These are phyloP conservation scores for Orbilia ellipsospora DNA, from an alignment of 2,329 filamentous ascomycete species.

Conservation along the genomic window DNA sequence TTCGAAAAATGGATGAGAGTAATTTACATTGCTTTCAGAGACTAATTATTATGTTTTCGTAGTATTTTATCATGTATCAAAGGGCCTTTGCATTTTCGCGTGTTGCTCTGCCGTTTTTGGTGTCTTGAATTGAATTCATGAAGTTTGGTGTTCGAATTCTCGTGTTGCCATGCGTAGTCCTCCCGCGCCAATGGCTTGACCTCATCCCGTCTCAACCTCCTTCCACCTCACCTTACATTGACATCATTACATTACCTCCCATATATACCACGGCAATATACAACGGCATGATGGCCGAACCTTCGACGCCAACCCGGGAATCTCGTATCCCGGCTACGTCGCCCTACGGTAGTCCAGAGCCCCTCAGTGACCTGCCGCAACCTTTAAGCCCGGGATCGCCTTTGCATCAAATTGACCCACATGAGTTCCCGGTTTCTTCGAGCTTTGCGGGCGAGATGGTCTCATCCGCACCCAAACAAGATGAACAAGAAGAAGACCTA, in stretches of 20 bases:
- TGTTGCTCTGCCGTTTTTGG: not conserved
- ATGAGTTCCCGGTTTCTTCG: constrained; percentile 18
- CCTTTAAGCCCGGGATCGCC: constrained; percentile 37
- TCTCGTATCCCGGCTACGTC: constrained; percentile 35
- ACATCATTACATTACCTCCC: constrained; percentile 1
- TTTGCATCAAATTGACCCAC: not conserved
- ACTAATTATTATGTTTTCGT: too few relatives aligned
- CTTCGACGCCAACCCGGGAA: constrained; percentile 31
- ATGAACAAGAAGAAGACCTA: constrained; percentile 5
- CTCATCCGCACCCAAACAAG: constrained; percentile 8
- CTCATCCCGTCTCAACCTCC: not conserved
- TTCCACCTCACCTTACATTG: not conserved
- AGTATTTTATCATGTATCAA: too few relatives aligned
- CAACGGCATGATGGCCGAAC: constrained; percentile 17
- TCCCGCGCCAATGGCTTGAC: not conserved
- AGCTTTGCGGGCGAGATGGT: constrained; percentile 16
- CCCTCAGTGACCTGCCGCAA: constrained; percentile 22
- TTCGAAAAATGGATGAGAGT: too few relatives aligned
- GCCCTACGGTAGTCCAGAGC: constrained; percentile 50
- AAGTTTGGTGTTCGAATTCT: not conserved
- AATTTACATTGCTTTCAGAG: too few relatives aligned
- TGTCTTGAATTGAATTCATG: not conserved
- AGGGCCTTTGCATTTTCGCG: too few relatives aligned
- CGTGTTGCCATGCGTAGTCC: not conserved
- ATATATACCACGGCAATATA: too few relatives aligned